Conservation (phyloP, 148 eudicot genomes). For the Cornus controversa region DNA sequence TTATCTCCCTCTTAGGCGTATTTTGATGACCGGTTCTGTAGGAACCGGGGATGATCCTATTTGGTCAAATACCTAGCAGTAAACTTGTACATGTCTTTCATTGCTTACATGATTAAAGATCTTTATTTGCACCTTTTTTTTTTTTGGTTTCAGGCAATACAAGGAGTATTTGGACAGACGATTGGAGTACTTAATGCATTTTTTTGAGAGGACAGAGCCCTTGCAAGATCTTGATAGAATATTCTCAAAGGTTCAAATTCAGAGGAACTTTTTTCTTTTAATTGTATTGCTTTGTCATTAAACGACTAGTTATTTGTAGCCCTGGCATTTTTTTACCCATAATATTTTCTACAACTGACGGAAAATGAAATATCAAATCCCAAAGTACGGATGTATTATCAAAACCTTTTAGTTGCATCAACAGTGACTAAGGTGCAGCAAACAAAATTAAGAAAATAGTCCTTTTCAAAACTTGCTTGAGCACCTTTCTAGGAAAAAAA, state of each 20-base stretch:
- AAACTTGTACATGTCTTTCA: no score
- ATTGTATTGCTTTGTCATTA: not conserved
- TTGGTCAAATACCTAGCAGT: not conserved
- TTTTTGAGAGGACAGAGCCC: slow-evolving; percentile 90
- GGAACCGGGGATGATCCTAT: no score
- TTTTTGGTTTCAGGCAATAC: slow-evolving; percentile 62
- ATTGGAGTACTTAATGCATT: slow-evolving; percentile 71
- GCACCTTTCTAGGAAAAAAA: no score
- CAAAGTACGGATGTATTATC: not conserved
- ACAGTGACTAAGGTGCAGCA: not conserved
- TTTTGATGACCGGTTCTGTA: no score
- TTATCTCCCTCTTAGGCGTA: no score
- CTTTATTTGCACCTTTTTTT: not conserved
- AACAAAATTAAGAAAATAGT: no score
- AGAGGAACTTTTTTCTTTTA: not conserved
- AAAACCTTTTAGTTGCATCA: not conserved
- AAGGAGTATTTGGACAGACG: slow-evolving; percentile 72
- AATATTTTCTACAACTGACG: not conserved
- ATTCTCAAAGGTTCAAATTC: slow-evolving; percentile 66
- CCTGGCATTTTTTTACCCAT: not conserved
- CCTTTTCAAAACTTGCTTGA: no score
- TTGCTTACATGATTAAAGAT: not conserved
- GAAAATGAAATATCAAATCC: not conserved
- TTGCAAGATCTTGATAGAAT: slow-evolving; percentile 91
- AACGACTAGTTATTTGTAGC: not conserved